These are phyloP conservation scores for Peronospora farinosa DNA, from an alignment of 352 stramenopile genomes.

Conservation along the genomic window DNA sequence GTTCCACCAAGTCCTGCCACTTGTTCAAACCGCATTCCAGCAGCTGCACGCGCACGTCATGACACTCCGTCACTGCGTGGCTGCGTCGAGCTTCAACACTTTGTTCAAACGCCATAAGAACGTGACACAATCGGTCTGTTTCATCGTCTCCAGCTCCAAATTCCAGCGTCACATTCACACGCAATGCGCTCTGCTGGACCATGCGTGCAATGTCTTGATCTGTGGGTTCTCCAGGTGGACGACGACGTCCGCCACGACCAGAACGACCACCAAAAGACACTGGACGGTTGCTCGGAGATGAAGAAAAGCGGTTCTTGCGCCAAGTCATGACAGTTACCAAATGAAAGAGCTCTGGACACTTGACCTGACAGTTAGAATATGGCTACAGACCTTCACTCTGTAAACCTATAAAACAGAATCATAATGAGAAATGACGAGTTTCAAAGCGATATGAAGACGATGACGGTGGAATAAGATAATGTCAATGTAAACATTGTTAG, in stretches of 20 bases:
- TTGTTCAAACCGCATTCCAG: constrained; percentile 44
- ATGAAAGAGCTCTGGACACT: no score
- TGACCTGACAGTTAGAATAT: no score
- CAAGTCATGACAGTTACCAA: constrained; percentile 10
- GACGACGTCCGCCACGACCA: constrained; percentile 7
- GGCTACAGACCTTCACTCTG: constrained; percentile 19
- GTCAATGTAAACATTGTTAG: constrained; percentile 2
- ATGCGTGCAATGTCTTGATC: constrained; percentile 24
- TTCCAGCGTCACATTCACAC: constrained; percentile 26
- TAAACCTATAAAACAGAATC: neutral
- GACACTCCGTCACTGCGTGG: neutral
- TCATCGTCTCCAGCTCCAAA: constrained; percentile 6
- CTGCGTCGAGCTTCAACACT: constrained; percentile 6
- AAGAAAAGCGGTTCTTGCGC: constrained; percentile 13
- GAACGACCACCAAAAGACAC: constrained; percentile 3
- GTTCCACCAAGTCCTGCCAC: constrained; percentile 43
- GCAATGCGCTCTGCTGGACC: constrained; percentile 24
- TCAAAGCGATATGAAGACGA: no score
- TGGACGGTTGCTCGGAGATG: neutral
- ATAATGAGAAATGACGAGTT: neutral
- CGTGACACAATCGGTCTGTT: neutral
- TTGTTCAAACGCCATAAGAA: constrained; percentile 10
- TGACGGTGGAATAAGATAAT: no score
- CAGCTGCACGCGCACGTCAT: constrained; percentile 25
- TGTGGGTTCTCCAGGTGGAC: constrained; percentile 10